Evolutionary conservation across 805 yeast species (phyloP), one percentile per base, ranked within the genome.

Genomic region (Sugiyamaella qingdaonensis): DNA sequence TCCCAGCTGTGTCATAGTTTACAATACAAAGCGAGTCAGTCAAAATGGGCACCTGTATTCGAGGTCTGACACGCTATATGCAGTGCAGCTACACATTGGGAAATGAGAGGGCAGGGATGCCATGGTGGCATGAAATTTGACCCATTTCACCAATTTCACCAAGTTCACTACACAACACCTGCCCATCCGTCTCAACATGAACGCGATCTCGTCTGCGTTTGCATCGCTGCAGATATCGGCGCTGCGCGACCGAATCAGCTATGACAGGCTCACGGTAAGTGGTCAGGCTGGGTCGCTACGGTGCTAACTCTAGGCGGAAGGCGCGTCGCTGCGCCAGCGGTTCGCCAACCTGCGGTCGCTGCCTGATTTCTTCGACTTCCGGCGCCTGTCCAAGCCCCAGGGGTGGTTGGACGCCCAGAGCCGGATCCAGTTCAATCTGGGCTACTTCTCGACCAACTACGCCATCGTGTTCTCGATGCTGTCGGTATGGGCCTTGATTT

Each of bases 351-450:
- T 94, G 56, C 85, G 87, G 66, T 88, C 97, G 35, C 91, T 95
- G 41, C 94, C 86, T 70, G 99, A 94, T 68, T 94, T 94, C 68
- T 88, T 94, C 66, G 97, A 94, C 68, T 72, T 87, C 65, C 86
- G 90, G 70, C 84, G 96, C 68, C 70, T 94, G 57, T 86, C 96
- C 35, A 90, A 89, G 68, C 99, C 99, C 18, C 82, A 80, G 51
- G 90, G 89, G 70, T 86, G 90, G 68, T 83, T 86, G 47, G 99
- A 94, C 61, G 75, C 87, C 48, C 99, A 94, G 73, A 81, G 87
- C 61, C 82, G 99, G 69, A 88, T 92, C 41, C 73, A 85, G 44
- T 94, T 81, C 77, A 94, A 94, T 72, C 73, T 94, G 69, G 82
- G 88, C 45, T 86, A 92, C 73, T 94, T 83, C 73, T 84, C 88